Conservation (phyloP, 2,329 filamentous ascomycete genomes). For the Microcyclosporella mali region DNA sequence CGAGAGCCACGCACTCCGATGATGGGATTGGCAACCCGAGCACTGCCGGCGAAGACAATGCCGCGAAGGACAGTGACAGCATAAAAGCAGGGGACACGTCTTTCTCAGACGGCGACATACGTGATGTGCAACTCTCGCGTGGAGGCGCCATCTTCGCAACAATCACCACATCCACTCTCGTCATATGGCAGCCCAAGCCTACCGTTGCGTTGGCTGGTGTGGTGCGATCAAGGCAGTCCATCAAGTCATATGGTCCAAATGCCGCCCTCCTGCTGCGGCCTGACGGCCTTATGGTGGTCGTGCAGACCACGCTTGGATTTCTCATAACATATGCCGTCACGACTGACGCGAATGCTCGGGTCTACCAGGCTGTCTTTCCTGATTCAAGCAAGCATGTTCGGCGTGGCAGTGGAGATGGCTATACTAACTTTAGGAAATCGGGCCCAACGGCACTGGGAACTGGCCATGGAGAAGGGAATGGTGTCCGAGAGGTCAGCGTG, state of each 20-base stretch:
- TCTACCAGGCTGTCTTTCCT: conserved; percentile 77
- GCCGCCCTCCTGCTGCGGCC: conserved; percentile 78
- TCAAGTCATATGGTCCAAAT: conserved; percentile 79
- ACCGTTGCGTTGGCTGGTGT: conserved; percentile 82
- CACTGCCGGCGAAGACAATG: no score
- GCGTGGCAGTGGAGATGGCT: conserved; percentile 44
- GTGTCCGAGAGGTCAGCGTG: conserved; percentile 79
- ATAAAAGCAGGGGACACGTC: not conserved
- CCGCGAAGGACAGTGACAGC: not conserved
- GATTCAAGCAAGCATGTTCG: conserved; percentile 43
- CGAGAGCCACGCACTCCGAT: conserved; percentile 53
- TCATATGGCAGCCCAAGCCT: conserved; percentile 95
- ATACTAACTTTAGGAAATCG: conserved; percentile 22
- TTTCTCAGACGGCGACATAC: conserved; percentile 43
- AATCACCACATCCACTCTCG: conserved; percentile 76
- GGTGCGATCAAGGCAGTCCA: conserved; percentile 70
- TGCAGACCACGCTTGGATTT: conserved; percentile 79
- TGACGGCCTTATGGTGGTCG: conserved; percentile 84
- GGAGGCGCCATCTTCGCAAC: conserved; percentile 80
- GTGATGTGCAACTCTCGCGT: conserved; percentile 70
- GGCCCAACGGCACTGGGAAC: conserved; percentile 27
- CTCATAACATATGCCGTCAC: conserved; percentile 92
- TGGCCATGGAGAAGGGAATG: conserved; percentile 74
- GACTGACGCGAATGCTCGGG: conserved; percentile 71
- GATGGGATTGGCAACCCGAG: conserved; percentile 41